Base-by-base conservation (phyloP, 1,284 basidiomycete species). In the Puccinia polysora region DNA sequence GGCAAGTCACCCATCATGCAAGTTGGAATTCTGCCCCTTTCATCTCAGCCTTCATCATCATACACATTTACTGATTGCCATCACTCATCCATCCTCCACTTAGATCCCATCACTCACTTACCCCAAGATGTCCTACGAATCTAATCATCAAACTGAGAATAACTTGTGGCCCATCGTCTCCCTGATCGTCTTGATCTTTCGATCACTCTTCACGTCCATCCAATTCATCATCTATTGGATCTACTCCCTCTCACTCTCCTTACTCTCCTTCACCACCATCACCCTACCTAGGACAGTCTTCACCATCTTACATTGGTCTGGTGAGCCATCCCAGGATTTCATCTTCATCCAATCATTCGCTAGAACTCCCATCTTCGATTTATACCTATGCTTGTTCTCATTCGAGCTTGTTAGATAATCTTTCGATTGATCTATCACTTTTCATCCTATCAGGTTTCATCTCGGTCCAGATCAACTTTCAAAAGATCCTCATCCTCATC, bases 401-500 rank as follows among this genome's bases (percentile, higher is more conserved):
- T n/a, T n/a, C n/a, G n/a, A n/a, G n/a, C n/a, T n/a, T n/a, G n/a
- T n/a, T n/a, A n/a, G n/a, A n/a, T n/a, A n/a, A n/a, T n/a, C n/a
- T n/a, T n/a, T n/a, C n/a, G n/a, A 50, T 23, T 50, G 36, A 32
- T n/a, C 18, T 10, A 56, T 36, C n/a, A 38, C 32, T 38, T 58
- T 12, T 65, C 36, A 4, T 36, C 23, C 36, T 55, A 25, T 56
- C 55, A 68, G 45, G 74, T 59, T 75, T 49, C 34, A 55, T 60
- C 30, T 43, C 25, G 59, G 52, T 40, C 34, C 80, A 93, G 86
- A 84, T 95, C 62, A 90, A 90, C 75, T 93, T 94, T 79, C 92
- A 89, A 83, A 89, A 88, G 58, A 88, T 94, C 75, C 87, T 88
- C 10, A 83, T 88, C 65, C 84, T 95, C 15, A 89, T 91, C 75